Base-by-base conservation (phyloP, 2,329 filamentous ascomycete species). In the Epichloe sp. region DNA sequence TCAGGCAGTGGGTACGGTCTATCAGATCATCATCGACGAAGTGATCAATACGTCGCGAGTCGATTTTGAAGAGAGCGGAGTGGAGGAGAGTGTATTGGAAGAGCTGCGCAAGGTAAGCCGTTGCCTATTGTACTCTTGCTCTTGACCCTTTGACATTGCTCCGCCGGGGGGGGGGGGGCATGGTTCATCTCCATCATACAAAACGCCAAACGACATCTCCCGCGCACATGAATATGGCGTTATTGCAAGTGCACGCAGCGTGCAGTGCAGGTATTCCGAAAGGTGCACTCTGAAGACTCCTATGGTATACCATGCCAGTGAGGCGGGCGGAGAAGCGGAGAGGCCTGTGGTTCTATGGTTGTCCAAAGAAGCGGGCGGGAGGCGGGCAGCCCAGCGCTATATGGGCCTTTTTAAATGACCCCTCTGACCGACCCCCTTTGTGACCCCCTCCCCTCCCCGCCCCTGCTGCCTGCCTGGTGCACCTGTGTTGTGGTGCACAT, bases 21-120 rank as follows among this genome's bases (percentile, higher is more conserved):
- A 96, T 69, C 76, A 83, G 68, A 73, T 77, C 62, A 83, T 86
- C 67, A 86, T 86, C 64, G 76, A 84, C 56, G 88, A 93, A 71
- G 89, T 98, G 65, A 88, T 97, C 69, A 85, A 91, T 60, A 85
- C 86, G 59, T 96, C 91, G 63, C 80, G 87, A 63, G 86, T 91
- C 63, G 93, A 97, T 70, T 97, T 98, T 66, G 93, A 98, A 68
- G 93, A 98, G 71, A 88, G 85, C 60, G 93, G 93, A 61, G 85
- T 97, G 57, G 88, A 95, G 61, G 85, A 91, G 67, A 75, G 80
- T 60, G 91, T 91, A 48, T 73, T 98, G 62, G 82, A 91, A 59
- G 88, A 95, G 67, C 75, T 98, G 75, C 84, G 83, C 69, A 78
- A 84, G 81, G 91, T 97, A 75, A 78, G 86, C 17, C 10, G 35